A percentile compares a stretch with the other conserved stretches of the same genome.
These are phyloP conservation scores for Hyaloraphidium curvatum DNA, from an alignment of 192 early-diverging fungal genomes.

Conservation along the genomic window DNA sequence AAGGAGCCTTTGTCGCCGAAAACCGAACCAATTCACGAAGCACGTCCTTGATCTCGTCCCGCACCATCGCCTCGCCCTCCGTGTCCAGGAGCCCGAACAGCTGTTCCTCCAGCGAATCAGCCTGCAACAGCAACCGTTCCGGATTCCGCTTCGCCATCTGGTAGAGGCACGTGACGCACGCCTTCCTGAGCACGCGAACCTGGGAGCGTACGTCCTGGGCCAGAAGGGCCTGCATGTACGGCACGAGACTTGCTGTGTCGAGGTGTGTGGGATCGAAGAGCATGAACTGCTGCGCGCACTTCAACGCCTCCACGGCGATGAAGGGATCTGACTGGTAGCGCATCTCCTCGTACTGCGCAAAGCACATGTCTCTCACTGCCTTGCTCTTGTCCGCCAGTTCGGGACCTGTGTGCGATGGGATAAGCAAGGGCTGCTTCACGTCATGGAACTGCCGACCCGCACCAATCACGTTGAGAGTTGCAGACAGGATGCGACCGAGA, in stretches of 20 bases:
- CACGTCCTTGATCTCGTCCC: constrained; percentile 32
- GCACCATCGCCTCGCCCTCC: constrained; percentile 43
- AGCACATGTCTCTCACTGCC: constrained; percentile 59
- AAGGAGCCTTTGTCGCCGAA: constrained; percentile 38
- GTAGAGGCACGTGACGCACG: constrained; percentile 65
- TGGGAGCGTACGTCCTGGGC: constrained; percentile 14
- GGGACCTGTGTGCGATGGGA: no score
- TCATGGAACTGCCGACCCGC: no score
- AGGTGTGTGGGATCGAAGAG: constrained; percentile 69
- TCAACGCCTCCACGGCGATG: constrained; percentile 63
- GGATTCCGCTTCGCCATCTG: constrained; percentile 65
- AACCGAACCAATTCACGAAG: constrained; percentile 15
- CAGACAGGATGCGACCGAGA: constrained; percentile 74
- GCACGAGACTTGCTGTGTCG: constrained; percentile 41
- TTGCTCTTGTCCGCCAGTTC: constrained; percentile 57
- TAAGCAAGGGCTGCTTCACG: no score
- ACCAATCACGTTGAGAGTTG: constrained; percentile 65
- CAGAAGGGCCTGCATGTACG: constrained; percentile 56
- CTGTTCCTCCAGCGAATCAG: constrained; percentile 47
- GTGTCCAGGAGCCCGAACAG: constrained; percentile 62
- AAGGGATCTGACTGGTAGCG: constrained; percentile 51
- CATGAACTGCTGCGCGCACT: constrained; percentile 72
- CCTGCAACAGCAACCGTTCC: constrained; percentile 40
- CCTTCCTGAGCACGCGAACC: constrained; percentile 43
- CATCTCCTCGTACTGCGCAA: constrained; percentile 59